Base-by-base conservation (phyloP, 345 rosid genomes). In the Hirschfeldia incana region DNA sequence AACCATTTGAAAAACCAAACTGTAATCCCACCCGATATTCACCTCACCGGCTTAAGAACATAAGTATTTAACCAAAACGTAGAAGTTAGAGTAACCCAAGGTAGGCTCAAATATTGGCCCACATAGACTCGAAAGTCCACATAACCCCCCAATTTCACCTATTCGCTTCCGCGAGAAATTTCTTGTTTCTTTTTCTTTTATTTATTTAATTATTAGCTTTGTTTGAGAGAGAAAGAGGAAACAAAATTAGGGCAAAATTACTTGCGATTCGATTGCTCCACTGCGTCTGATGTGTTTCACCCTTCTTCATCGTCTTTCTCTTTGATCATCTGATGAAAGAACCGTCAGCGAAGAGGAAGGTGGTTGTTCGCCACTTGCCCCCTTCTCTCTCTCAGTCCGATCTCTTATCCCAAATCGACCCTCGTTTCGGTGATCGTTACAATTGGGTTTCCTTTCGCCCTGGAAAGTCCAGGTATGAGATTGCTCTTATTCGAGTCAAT, bases 321-420 rank as follows among this genome's bases (percentile, higher is more conserved):
- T 69, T 59, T 76, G 77, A 76, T 44, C 26, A 64, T 29, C 73
- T 11, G 61, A 85, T 83, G 88, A 86, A 89, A 82, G 86, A 83
- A 27, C 83, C 82, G 10, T 75, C 71, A 70, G 81, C 75, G 70
- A 86, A 86, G 78, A 88, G 84, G 69, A 92, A 88, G 84, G 88
- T 92, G 53, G 92, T 92, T 70, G 83, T 92, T 39, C 85, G 97
- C 73, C 90, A 85, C 80, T 78, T 92, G 83, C 94, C 94, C 27
- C 97, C 97, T 32, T 83, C 91, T 32, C 88, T 92, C 27, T 77
- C 88, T 8, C 86, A 86, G 78, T 81, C 88, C 34, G 82, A 86
- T 76, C 84, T 92, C 73, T 76, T 92, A 46, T 76, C 88, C 9
- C 90, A 85, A 63, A 85, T 88, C 55, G 85, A 87, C 46, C 81